Conservation (phyloP, 2,329 filamentous ascomycete species). For the Aureobasidium uvarum region DNA sequence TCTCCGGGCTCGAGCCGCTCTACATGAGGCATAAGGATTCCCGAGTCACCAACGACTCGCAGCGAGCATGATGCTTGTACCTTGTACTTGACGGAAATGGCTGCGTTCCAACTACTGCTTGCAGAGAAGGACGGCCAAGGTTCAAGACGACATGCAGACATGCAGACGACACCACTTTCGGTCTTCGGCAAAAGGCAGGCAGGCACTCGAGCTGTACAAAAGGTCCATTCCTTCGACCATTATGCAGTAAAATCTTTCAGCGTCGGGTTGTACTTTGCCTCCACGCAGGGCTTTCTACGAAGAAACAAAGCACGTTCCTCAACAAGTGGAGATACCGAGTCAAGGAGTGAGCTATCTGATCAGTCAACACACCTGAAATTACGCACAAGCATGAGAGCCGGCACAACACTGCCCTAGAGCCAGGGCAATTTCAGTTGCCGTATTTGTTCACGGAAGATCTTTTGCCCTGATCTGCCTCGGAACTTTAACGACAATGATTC, state of each 20-base stretch:
- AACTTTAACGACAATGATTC: background rate
- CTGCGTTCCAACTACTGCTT: background rate
- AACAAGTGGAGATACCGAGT: background rate
- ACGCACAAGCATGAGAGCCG: background rate
- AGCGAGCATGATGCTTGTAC: background rate
- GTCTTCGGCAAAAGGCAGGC: background rate
- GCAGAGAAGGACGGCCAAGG: background rate
- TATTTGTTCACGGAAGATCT: background rate
- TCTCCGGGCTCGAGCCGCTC: background rate
- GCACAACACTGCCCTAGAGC: background rate
- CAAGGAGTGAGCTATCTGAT: background rate
- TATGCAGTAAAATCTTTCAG: background rate
- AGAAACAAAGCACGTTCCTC: background rate
- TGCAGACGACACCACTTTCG: background rate
- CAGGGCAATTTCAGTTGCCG: background rate
- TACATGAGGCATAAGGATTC: background rate
- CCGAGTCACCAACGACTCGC: constrained; percentile 2
- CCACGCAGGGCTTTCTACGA: too few species aligned
- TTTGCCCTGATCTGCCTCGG: background rate
- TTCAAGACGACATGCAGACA: background rate
- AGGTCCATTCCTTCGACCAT: background rate
- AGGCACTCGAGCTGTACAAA: background rate
- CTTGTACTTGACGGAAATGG: background rate
- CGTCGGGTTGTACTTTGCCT: background rate
- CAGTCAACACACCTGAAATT: background rate